These are phyloP conservation scores for Fusarium nisikadoi DNA, from an alignment of 2,329 filamentous ascomycete species.

Conservation along the genomic window DNA sequence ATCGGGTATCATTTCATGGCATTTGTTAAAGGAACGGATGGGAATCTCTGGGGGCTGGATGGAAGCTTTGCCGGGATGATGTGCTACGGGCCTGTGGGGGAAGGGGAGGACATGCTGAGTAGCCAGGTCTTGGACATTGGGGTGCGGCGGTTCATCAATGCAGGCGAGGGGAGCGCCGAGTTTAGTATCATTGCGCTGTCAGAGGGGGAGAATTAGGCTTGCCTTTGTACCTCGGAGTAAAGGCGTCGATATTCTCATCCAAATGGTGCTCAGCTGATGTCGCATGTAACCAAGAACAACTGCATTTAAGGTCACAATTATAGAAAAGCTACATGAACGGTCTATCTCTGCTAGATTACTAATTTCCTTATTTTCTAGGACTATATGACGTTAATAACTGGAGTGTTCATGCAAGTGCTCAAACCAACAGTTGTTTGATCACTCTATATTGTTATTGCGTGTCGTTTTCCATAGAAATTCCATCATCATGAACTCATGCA, in stretches of 20 bases:
- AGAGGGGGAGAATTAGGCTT: accelerated
- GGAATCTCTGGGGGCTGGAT: background rate
- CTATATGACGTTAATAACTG: no score
- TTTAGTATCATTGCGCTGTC: background rate
- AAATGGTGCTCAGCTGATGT: no score
- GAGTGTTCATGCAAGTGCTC: no score
- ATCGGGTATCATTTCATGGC: background rate
- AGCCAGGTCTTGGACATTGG: background rate
- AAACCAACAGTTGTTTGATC: accelerated
- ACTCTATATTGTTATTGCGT: no score
- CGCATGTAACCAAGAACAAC: no score
- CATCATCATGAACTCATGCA: background rate
- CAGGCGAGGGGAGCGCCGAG: background rate
- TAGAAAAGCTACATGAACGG: no score
- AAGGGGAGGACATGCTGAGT: background rate
- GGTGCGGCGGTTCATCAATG: accelerated
- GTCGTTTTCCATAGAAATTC: no score
- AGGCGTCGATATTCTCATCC: no score
- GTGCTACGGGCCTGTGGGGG: background rate
- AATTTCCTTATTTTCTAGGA: no score
- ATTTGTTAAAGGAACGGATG: background rate
- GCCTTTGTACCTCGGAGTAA: no score
- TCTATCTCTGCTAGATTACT: no score
- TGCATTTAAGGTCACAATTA: no score
- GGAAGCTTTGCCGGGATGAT: background rate